Base-by-base conservation (phyloP, 352 stramenopile genomes). In the Pythium periplocum region DNA sequence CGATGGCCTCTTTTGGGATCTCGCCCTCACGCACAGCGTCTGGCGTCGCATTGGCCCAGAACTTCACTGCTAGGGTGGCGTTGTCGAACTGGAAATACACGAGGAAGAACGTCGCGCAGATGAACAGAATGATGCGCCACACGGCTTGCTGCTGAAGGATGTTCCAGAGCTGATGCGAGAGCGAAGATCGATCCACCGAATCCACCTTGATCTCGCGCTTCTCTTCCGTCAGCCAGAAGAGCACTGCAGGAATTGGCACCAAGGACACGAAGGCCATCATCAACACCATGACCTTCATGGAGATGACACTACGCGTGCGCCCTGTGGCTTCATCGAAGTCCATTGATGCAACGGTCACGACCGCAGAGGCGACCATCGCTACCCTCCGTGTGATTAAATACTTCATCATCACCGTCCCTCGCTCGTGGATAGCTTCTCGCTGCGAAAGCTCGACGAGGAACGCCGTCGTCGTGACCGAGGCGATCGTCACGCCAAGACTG, bases 401-500 rank as follows among this genome's bases (percentile, higher is more conserved):
- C 54, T 87, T 74, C 46, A 91, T 67, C 53, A 88, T 47, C 37
- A 87, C 49, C 5, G 60, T 78, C 2, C 78, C 81, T 4, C 81
- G 78, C 45, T 88, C 78, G 53, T 89, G 78, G 61, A 91, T 84
- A 26, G 72, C 74, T 45, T 91, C 78, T 6, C 77, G 76, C 49
- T 91, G 77, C n/a, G 81, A 91, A 4, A 89, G 59, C 59, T 91
- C 81, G 41, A 91, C 73, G 32, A 87, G 48, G 53, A 87, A 84
- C 10, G 81, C 74, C 45, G 87, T 77, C 6, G 76, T 67, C 7
- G 76, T 55, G 34, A 91, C 64, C 0, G 76, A 82, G 4, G 77
- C 78, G 17, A 84, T 70, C 2, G 72, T 85, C 30, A 86, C 64
- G 4, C 81, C 78, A n/a, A 89, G 55, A 62, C 64, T 78, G 36